Conservation (phyloP, 306 rosid genomes). For the Trichosanthes cucumerina region DNA sequence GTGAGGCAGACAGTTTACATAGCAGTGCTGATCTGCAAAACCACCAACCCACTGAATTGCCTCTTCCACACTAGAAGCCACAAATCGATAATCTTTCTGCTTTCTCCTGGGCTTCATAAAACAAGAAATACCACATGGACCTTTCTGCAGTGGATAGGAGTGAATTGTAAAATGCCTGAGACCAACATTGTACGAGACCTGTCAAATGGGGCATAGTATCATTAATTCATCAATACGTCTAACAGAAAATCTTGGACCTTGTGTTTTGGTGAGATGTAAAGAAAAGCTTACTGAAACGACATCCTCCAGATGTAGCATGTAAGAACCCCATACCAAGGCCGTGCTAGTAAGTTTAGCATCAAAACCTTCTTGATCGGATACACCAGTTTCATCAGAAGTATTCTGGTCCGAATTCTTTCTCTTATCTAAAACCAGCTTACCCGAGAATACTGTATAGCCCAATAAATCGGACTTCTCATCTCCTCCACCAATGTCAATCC, state of each 20-base stretch:
- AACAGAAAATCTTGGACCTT: conserved; percentile 16
- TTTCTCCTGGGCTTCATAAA: conserved; percentile 56
- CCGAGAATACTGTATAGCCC: conserved; percentile 67
- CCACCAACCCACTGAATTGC: conserved; percentile 97
- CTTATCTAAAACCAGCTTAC: conserved; percentile 76
- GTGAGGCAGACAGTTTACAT: conserved; percentile 86
- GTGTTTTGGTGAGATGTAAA: conserved; percentile 9
- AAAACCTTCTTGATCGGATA: conserved; percentile 35
- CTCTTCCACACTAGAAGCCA: conserved; percentile 74
- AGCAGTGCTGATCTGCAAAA: conserved; percentile 95
- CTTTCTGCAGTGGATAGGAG: conserved; percentile 64
- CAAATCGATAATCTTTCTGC: conserved; percentile 70
- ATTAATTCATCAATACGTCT: conserved; percentile 15
- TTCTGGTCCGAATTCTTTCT: conserved; percentile 29
- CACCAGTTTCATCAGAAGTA: conserved; percentile 29
- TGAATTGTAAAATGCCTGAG: conserved; percentile 91
- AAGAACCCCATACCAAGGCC: conserved; percentile 80
- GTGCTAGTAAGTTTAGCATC: conserved; percentile 85
- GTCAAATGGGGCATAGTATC: conserved; percentile 30
- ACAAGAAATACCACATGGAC: conserved; percentile 72
- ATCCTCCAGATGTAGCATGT: conserved; percentile 63
- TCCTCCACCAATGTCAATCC: conserved; percentile 68
- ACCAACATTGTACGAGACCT: conserved; percentile 92
- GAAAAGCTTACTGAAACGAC: conserved; percentile 75
- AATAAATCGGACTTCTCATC: conserved; percentile 88